Evolutionary conservation across 2,329 filamentous ascomycete genomes (phyloP).

Genomic region (Emmonsia crescens): DNA sequence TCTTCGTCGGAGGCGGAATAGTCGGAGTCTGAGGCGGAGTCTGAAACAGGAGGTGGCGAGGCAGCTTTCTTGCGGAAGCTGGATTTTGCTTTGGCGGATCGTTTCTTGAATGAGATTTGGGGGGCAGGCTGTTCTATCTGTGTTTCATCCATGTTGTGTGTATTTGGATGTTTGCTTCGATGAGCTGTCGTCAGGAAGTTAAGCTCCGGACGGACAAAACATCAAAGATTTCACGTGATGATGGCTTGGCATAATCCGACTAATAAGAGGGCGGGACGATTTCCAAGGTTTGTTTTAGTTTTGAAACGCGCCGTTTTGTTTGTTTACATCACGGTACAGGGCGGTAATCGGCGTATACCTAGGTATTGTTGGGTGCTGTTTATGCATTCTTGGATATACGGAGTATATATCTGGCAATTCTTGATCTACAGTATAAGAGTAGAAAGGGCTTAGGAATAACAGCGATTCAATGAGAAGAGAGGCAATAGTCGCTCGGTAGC

Average conservation of each 20-base stretch:
- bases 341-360: not conserved
- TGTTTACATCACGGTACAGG: not conserved
- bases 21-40: conserved; percentile 51
- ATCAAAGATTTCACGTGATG: not conserved
- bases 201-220: not conserved
- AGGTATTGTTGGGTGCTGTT: too few species aligned
- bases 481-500: not conserved
- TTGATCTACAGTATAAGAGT: too few species aligned
- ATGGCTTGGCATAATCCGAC: not conserved
- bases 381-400: too few species aligned
- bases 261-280: not conserved
- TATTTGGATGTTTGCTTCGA: not conserved
- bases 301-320: conserved; percentile 1
- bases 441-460: too few species aligned
- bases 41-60: conserved; percentile 51
- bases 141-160: not conserved
- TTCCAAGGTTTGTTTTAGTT: not conserved
- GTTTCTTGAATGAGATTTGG: conserved; percentile 63
- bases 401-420: too few species aligned
- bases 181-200: not conserved
- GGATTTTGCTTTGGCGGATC: conserved; percentile 62
- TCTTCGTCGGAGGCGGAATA: conserved; percentile 69
- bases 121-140: conserved; percentile 14
- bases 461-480: not conserved
- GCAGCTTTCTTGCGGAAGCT: conserved; percentile 71